Conservation (phyloP, 2,329 filamentous ascomycete species). For the Talaromyces pinophilus region DNA sequence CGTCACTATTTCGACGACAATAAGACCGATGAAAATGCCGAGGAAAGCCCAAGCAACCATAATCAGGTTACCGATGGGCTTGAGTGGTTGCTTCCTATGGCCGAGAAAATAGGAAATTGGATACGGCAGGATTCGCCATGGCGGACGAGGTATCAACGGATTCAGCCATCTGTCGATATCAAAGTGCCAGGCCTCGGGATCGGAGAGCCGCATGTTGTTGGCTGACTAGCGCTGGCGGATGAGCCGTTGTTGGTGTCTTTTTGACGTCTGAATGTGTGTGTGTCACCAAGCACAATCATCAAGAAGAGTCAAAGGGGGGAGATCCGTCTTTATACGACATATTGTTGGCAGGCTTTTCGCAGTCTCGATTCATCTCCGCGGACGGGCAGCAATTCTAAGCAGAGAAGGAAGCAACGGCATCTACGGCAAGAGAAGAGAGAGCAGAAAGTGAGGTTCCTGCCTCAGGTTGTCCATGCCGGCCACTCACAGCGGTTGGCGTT, state of each 20-base stretch:
- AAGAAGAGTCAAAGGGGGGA: background rate
- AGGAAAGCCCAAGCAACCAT: slow-evolving; percentile 65
- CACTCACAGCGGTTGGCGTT: slow-evolving; percentile 39
- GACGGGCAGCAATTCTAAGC: background rate
- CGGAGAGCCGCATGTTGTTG: slow-evolving; percentile 24
- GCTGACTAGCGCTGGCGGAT: background rate
- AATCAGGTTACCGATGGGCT: slow-evolving; percentile 58
- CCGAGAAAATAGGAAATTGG: slow-evolving; percentile 70
- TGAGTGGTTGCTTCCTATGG: slow-evolving; percentile 49
- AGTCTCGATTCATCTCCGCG: slow-evolving; percentile 13
- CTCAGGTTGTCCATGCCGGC: slow-evolving; percentile 22
- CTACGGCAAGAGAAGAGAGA: background rate
- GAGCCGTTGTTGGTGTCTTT: background rate
- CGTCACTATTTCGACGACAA: slow-evolving; percentile 60
- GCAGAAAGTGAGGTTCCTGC: slow-evolving; percentile 1
- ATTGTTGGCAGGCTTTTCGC: background rate
- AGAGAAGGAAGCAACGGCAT: background rate
- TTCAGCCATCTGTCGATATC: slow-evolving; percentile 78
- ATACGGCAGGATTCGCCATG: slow-evolving; percentile 64
- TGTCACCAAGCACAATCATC: background rate
- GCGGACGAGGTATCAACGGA: slow-evolving; percentile 66
- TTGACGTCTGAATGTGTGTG: too few relatives aligned
- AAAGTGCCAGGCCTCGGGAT: slow-evolving; percentile 54
- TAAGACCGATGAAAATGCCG: slow-evolving; percentile 63
- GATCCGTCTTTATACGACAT: background rate